Base-by-base conservation (phyloP, 2,329 filamentous ascomycete species). In the Pyricularia grisea region DNA sequence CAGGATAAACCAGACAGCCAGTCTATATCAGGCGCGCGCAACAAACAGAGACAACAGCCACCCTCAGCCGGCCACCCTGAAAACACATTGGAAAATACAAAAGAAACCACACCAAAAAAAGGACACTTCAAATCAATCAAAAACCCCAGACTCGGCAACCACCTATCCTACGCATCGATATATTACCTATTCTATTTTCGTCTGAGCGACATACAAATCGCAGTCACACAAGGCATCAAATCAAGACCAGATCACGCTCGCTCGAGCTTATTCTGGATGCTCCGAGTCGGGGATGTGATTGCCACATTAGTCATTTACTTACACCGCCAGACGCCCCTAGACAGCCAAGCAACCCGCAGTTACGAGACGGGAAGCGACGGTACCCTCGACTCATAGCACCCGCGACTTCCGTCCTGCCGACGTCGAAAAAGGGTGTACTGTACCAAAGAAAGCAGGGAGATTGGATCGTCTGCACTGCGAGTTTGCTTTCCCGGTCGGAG, bases 221-320 rank as follows among this genome's bases (percentile, higher is more conserved):
- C 42, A 55, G 42, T 55, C 42, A n/a, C 42, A 6, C 20, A 55
- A 55, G 17, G 42, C 42, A 3, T 55, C 42, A 55, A 55, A 55
- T n/a, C 17, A 55, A 55, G 42, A 55, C 20, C 42, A 55, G 42
- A n/a, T 55, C 42, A 10, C 42, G 42, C 42, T 55, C 42, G 42
- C 42, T 55, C 42, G 42, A 55, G 42, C 42, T 55, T 55, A 55
- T 55, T 55, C 42, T 55, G 42, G 42, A 55, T n/a, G 42, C 42
- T 55, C 31, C 65, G 65, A 66, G 27, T 66, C 64, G 64, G 64
- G 65, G 31, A 55, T 31, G 65, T 66, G 65, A 50, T 66, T 66
- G 65, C 65, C 65, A 66, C 65, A 66, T 66, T 66, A 66, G 65
- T 66, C 65, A 66, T 66, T 66, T 33, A 66, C 65, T 66, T 66